Evolutionary conservation across 441 rosid genomes (phyloP), one percentile per base, ranked within the genome.

Genomic region (Euphorbia schlechtendalii): DNA sequence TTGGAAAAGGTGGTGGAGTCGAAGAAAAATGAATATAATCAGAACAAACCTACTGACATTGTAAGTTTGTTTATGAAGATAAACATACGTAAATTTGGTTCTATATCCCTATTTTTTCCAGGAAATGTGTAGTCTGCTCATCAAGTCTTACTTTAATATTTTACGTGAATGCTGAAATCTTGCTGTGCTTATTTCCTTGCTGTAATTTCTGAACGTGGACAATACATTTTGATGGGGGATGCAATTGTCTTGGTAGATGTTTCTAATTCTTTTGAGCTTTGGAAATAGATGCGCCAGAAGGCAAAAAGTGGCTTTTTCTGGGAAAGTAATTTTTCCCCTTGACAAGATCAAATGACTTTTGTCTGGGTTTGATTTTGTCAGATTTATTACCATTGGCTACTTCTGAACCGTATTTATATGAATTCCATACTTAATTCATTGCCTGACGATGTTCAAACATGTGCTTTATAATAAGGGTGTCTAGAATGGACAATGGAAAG

Each of bases 1-100:
- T 73, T 94, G 77, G 99, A 94, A 83, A 87, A 89, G 75, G 99
- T 91, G 51, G 87, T 91, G 68, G 91, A 89, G 71, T 89, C 94
- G 0, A 94, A 90, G 89, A 83, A 78, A 69, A 80, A 45, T 0
- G 96, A 93, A 69, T 89, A 94, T 71, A 80, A 89, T 67, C 88
- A 81, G 82, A 94, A 94, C 40, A 94, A 84, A 76, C 99, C 96
- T 43, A 91, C 92, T 36, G 96, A 94, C 71, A 94, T 91, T 66
- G 97, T 89, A 82, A 75, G 90, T 73, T 66, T 30, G 56, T 66
- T 71, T 21, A n/a, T n/a, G n/a, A n/a, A n/a, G n/a, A n/a, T n/a
- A n/a, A n/a, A n/a, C n/a, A n/a, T n/a, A 3, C 13, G n/a, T 18
- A 46, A 8, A 15, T 46, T 46, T 46, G 12, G 9, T 8, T 20